Base-by-base conservation (phyloP, 441 rosid genomes). In the Dalechampia spathulata region DNA sequence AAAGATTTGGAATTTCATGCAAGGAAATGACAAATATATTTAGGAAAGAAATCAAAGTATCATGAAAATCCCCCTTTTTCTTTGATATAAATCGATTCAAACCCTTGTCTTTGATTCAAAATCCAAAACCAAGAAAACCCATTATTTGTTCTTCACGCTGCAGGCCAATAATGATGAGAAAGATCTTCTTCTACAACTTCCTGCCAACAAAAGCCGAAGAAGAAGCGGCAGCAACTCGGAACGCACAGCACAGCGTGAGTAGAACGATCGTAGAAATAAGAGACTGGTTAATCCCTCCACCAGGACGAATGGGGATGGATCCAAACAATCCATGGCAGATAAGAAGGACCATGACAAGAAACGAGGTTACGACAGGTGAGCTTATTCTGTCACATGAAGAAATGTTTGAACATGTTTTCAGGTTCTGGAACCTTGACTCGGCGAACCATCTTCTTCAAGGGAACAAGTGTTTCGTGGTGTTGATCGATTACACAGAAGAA, bases 401-500 rank as follows among this genome's bases (percentile, higher is more conserved):
- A 5, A 23, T 44, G 25, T 64, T 72, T 15, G 72, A 61, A 9
- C 63, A 69, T 27, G 68, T 76, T 1, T 66, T 75, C 20, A 40
- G 17, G 48, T 64, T 41, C 36, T 76, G 78, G 75, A n/a, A 49
- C 2, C 9, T 59, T 17, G 75, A 64, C 3, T 45, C 19, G 55
- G 65, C 64, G 19, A 70, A 68, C 41, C 45, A 48, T 3, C 51
- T 76, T 2, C 5, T 57, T 1, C 54, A 11, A 17, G 76, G 76
- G 1, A 47, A 57, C 21, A 58, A 37, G 61, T 59, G 16, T 17
- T 22, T 13, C 2, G 69, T 73, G 2, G 14, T n/a, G 3, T 32
- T 76, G 50, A 8, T 62, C 0, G 81, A 76, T 28, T 70, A 67
- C 34, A 64, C 74, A 0, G 78, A 72, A 10, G 78, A 76, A 0